phyloP scores from a whole-genome alignment of 2,329 filamentous ascomycete genomes.

The Diaporthe sp. region DNA sequence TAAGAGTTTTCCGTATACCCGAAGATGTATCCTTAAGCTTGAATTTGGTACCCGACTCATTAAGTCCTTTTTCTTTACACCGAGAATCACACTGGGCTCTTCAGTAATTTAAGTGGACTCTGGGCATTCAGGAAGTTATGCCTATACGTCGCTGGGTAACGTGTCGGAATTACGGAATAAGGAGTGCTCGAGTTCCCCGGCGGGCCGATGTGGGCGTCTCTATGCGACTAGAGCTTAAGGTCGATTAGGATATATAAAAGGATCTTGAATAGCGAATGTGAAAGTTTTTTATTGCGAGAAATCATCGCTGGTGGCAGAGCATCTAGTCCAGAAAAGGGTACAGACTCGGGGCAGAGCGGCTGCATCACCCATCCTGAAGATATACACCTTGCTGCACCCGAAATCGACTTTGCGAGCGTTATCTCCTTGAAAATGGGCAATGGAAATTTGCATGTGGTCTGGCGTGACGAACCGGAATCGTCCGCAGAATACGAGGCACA shows the following conservation, averaged over 20 bases:
- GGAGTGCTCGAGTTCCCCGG: background rate
- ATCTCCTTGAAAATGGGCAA: background rate
- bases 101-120: background rate
- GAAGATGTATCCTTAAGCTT: background rate
- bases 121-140: background rate
- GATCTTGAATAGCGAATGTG: background rate
- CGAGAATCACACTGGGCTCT: background rate
- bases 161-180: conserved; percentile 17
- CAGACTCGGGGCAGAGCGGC: background rate
- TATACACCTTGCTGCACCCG: background rate
- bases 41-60: too few relatives aligned
- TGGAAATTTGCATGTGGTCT: background rate
- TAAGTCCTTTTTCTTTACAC: fast-evolving
- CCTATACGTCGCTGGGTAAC: background rate
- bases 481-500: conserved; percentile 14
- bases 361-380: background rate
- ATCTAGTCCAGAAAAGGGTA: background rate
- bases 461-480: background rate
- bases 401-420: fast-evolving
- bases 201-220: background rate
- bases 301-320: background rate
- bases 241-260: background rate
- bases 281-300: too few relatives aligned
- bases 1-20: background rate
- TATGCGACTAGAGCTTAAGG: background rate